Percentiles rank a stretch among this genome's conserved stretches.
Evolutionary conservation across 352 stramenopile species (phyloP).

Genomic region (Globisporangium okanoganense): DNA sequence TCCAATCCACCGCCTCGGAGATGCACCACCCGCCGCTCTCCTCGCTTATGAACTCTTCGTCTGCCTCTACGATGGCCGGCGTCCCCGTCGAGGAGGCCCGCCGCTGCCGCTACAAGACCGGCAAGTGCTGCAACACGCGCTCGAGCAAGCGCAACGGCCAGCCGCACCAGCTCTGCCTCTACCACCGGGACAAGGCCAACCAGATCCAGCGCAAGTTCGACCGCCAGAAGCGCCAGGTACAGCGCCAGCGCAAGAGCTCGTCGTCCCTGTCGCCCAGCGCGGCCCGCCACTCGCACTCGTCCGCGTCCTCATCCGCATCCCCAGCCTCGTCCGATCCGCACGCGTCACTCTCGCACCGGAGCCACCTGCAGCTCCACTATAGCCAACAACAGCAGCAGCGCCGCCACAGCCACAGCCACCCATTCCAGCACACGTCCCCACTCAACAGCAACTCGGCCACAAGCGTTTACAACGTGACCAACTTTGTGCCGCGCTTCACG

Average conservation of each 20-base stretch:
- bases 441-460: background rate
- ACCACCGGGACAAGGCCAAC: constrained; percentile 88
- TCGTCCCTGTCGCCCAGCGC: background rate
- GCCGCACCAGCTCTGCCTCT: constrained; percentile 83
- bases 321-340: constrained; percentile 12
- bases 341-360: constrained; percentile 1
- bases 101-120: constrained; percentile 82
- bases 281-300: constrained; percentile 16
- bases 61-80: background rate
- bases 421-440: constrained; percentile 1
- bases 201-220: constrained; percentile 89
- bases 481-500: constrained; percentile 20
- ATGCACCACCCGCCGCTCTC: constrained; percentile 14
- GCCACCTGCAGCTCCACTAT: constrained; percentile 14
- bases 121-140: constrained; percentile 80
- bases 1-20: constrained; percentile 11
- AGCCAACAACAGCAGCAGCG: constrained; percentile 6
- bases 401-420: constrained; percentile 6
- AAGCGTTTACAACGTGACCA: constrained; percentile 14
- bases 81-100: constrained; percentile 13
- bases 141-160: constrained; percentile 85
- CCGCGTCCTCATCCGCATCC: constrained; percentile 23
- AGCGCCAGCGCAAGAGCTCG: constrained; percentile 39
- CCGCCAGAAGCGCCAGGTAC: constrained; percentile 80
- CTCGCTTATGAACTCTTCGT: constrained; percentile 4